phyloP scores from a whole-genome alignment of 2,329 filamentous ascomycete species.

The Phialocephala sp. region DNA sequence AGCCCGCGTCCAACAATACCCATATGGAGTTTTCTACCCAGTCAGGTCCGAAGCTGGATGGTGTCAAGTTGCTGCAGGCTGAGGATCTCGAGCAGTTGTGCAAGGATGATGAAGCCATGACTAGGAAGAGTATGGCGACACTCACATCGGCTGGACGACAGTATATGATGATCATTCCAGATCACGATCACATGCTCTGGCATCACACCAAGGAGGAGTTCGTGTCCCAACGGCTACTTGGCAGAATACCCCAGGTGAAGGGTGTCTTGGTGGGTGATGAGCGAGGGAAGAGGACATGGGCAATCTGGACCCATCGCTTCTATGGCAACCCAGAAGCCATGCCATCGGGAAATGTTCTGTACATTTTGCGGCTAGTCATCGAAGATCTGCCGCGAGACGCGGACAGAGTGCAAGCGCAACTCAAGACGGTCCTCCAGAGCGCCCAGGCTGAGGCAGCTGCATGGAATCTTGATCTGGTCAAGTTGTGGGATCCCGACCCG shows the following conservation, averaged over 20 bases:
- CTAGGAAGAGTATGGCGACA: constrained; percentile 49
- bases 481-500: constrained; percentile 81
- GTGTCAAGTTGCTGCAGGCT: constrained; percentile 54
- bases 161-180: constrained; percentile 68
- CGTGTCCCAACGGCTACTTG: constrained; percentile 67
- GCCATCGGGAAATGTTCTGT: constrained; percentile 64
- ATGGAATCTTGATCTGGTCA: constrained; percentile 73
- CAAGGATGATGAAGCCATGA: constrained; percentile 63
- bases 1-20: constrained; percentile 66
- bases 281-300: constrained; percentile 67
- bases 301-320: constrained; percentile 71
- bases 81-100: constrained; percentile 67
- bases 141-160: constrained; percentile 46
- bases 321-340: constrained; percentile 54
- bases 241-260: constrained; percentile 60
- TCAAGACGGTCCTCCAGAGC: constrained; percentile 66
- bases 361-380: constrained; percentile 70
- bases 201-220: constrained; percentile 81
- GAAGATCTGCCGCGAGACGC: constrained; percentile 45
- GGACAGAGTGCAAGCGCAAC: constrained; percentile 44
- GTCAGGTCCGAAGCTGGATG: neutral
- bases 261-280: constrained; percentile 68
- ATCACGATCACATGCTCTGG: constrained; percentile 73
- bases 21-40: constrained; percentile 68
- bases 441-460: constrained; percentile 72